Evolutionary conservation across 192 early-diverging fungal genomes (phyloP), one percentile per base, ranked within the genome.

Genomic region (Entomortierella chlamydospora): DNA sequence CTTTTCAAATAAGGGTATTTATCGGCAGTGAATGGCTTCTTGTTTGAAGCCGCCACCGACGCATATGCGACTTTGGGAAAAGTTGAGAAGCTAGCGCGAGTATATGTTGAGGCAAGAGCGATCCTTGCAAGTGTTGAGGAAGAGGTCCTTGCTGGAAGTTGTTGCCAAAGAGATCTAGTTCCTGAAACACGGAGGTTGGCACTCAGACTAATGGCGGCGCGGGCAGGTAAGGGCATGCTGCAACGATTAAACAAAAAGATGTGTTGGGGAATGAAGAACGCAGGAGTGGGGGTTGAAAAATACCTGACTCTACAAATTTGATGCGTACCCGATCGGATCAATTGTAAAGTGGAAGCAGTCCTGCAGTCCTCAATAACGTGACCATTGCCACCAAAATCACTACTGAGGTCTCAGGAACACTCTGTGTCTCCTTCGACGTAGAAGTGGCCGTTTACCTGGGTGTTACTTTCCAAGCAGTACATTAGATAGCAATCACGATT

Each of bases 1-100:
- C 89, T 64, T 54, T 77, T 70, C 54, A 84, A 72, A 51, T 82
- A 56, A 10, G 86, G 84, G 57, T 83, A 89, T 53, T 84, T 86
- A 26, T 89, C 88, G 17, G 81, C 71, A 1, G 88, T 87, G 25
- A 55, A 73, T 3, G 49, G 39, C 22, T 57, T 57, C 66, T 78
- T 73, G 9, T 66, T 56, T 2, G 15, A 26, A 5, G 66, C 26
- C 43, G 57, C 26, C 8, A 55, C 37, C 2, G 73, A 42, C 10
- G 65, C 65, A 68, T 54, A 64, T 2, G 67, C 47, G 25, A 68
- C 61, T 54, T 57, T 57, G 20, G 76, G 50, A 31, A 66, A 65
- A 18, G 57, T 54, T 22, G 57, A 59, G 50, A 79, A 61, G 41
- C 57, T 39, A 28, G 55, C 29, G 31, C 29, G 26, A 37, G 37